Conservation (phyloP, 2,329 filamentous ascomycete genomes). For the Daldinia eschscholtzii region DNA sequence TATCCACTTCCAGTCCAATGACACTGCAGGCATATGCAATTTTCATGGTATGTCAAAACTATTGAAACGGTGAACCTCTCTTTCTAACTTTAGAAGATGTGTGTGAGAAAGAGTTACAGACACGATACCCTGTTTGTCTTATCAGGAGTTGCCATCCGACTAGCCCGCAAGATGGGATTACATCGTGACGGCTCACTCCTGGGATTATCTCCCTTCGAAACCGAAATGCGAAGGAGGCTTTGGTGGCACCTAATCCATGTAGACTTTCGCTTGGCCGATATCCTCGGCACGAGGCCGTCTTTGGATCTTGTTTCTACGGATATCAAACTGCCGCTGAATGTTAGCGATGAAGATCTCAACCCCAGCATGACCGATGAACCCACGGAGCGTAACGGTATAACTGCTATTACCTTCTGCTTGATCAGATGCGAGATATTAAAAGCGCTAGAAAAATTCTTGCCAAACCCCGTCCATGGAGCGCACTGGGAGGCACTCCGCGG, state of each 20-base stretch:
- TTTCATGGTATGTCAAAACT: slow-evolving; percentile 29
- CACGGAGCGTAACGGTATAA: slow-evolving; percentile 58
- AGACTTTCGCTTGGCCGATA: slow-evolving; percentile 63
- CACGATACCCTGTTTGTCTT: slow-evolving; percentile 31
- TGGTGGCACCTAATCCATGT: slow-evolving; percentile 65
- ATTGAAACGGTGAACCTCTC: slow-evolving; percentile 56
- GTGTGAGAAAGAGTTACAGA: slow-evolving; percentile 40
- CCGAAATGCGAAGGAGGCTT: slow-evolving; percentile 64
- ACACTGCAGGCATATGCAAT: slow-evolving; percentile 37
- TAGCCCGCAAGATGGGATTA: slow-evolving; percentile 58
- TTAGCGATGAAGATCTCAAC: slow-evolving; percentile 64
- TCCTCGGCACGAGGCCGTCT: slow-evolving; percentile 60
- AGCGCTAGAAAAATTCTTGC: slow-evolving; percentile 57
- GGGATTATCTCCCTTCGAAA: slow-evolving; percentile 61
- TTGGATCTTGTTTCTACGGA: slow-evolving; percentile 25
- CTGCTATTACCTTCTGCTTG: slow-evolving; percentile 58
- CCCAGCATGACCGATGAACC: slow-evolving; percentile 60
- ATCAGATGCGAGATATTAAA: slow-evolving; percentile 60
- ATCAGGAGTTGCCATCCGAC: slow-evolving; percentile 45
- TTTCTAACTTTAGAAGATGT: slow-evolving; percentile 53
- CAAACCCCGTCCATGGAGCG: slow-evolving; percentile 41
- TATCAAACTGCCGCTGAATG: slow-evolving; percentile 57
- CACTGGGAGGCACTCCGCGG: slow-evolving; percentile 37
- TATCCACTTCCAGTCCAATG: slow-evolving; percentile 51
- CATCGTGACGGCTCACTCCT: slow-evolving; percentile 65